phyloP scores from a whole-genome alignment of 805 yeast genomes.

The Komagataella ulmi region DNA sequence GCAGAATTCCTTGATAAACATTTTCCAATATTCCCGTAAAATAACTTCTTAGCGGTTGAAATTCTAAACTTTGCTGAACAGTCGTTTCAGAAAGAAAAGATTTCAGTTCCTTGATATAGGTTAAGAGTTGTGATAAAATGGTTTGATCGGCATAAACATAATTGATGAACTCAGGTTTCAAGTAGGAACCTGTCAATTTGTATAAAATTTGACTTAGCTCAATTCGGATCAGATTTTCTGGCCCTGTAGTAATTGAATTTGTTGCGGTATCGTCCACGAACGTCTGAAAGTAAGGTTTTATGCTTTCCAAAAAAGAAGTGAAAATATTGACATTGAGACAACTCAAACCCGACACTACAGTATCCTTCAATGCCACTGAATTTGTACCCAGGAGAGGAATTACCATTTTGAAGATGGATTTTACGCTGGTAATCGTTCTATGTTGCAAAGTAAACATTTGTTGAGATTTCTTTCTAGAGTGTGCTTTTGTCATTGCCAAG shows the following conservation, averaged over 20 bases:
- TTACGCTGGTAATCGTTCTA: conserved; percentile 86
- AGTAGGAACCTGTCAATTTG: conserved; percentile 52
- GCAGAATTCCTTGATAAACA: conserved; percentile 40
- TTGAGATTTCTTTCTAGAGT: conserved; percentile 64
- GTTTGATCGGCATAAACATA: conserved; percentile 49
- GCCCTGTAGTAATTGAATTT: conserved; percentile 7
- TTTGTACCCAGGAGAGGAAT: conserved; percentile 66
- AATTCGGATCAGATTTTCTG: conserved; percentile 40
- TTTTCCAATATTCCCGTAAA: conserved; percentile 75
- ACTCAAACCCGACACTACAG: conserved; percentile 80
- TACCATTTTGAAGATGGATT: conserved; percentile 77
- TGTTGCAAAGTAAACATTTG: conserved; percentile 77
- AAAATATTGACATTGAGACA: conserved; percentile 86
- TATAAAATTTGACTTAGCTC: conserved; percentile 69
- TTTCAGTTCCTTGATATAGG: conserved; percentile 49
- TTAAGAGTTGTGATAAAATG: conserved; percentile 50
- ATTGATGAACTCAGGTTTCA: conserved; percentile 23
- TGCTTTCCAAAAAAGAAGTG: conserved; percentile 64
- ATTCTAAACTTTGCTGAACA: conserved; percentile 54
- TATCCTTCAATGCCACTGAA: conserved; percentile 62
- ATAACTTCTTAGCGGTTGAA: conserved; percentile 67
- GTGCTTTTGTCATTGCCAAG: conserved; percentile 33
- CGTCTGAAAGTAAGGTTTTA: conserved; percentile 44
- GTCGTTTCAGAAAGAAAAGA: conserved; percentile 30
- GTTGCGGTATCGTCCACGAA: conserved; percentile 38